Percentiles rank a stretch among this genome's conserved stretches.
phyloP scores from a whole-genome alignment of 495 filamentous ascomycete genomes.

The Podospora sp. region DNA sequence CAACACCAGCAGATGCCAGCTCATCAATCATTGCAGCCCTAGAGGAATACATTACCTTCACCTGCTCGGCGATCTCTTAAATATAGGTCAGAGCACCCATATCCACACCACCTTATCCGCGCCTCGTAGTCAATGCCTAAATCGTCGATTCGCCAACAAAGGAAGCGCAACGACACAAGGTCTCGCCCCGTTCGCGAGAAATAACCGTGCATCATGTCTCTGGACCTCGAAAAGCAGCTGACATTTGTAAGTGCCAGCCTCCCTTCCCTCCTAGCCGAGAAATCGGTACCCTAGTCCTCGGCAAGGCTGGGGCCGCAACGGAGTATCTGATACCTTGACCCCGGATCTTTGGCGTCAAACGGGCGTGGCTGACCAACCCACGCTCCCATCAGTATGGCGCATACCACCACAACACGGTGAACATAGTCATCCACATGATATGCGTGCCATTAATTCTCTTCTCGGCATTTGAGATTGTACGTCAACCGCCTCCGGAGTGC shows the following conservation, averaged over 20 bases:
- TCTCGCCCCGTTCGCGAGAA: neutral
- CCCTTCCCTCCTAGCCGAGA: neutral
- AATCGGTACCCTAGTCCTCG: neutral
- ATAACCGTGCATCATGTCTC: constrained; percentile 57
- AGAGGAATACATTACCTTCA: neutral
- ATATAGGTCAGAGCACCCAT: neutral
- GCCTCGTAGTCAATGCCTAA: neutral
- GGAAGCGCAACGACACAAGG: neutral
- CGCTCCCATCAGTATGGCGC: constrained; percentile 74
- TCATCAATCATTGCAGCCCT: constrained; percentile 1
- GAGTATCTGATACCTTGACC: neutral
- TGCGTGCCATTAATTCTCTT: constrained; percentile 87
- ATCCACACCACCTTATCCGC: neutral
- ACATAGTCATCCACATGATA: constrained; percentile 85
- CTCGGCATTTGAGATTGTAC: constrained; percentile 77
- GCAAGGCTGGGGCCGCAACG: neutral
- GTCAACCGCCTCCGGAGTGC: constrained; percentile 17
- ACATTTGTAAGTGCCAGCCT: constrained; percentile 63
- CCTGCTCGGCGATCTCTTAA: neutral
- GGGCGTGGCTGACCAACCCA: constrained; percentile 19
- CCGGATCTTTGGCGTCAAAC: neutral
- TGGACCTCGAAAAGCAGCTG: constrained; percentile 79
- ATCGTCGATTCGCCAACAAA: neutral
- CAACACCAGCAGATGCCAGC: constrained; percentile 22
- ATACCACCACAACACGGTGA: constrained; percentile 89